Evolutionary conservation across 805 yeast species (phyloP).

Genomic region (Starmerella floris): DNA sequence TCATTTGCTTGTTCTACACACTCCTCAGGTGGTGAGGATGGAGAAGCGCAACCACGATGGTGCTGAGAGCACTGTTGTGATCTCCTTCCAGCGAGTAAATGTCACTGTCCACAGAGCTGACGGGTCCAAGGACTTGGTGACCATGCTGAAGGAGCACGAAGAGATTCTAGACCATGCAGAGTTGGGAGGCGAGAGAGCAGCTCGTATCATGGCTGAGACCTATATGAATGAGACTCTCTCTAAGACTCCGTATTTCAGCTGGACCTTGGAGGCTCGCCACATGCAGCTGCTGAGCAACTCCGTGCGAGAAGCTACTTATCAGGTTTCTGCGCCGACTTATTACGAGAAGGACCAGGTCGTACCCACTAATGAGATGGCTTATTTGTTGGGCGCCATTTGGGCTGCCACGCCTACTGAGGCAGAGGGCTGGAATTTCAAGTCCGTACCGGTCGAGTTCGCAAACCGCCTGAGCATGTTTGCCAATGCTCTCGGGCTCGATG

Average conservation of each 20-base stretch:
- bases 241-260: slow-evolving; percentile 22
- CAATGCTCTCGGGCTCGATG: background rate
- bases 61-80: slow-evolving; percentile 20
- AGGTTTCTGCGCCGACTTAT: slow-evolving; percentile 10
- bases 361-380: background rate
- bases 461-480: background rate
- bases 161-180: background rate
- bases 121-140: background rate
- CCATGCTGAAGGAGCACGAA: background rate
- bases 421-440: background rate
- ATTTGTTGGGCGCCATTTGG: background rate
- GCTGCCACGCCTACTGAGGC: background rate
- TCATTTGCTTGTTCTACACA: slow-evolving; percentile 32
- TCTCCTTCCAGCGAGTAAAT: slow-evolving; percentile 17
- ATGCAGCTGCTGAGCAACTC: slow-evolving; percentile 23
- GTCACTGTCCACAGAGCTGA: background rate
- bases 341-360: background rate
- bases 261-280: slow-evolving; percentile 33
- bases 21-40: slow-evolving; percentile 24
- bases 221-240: background rate
- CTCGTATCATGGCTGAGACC: background rate
- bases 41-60: slow-evolving; percentile 14
- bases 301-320: slow-evolving; percentile 27
- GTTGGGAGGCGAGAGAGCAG: background rate
- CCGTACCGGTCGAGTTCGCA: background rate